Evolutionary conservation across 1,284 basidiomycete species (phyloP), one percentile per base, ranked within the genome.

Genomic region (Athelia sp.): DNA sequence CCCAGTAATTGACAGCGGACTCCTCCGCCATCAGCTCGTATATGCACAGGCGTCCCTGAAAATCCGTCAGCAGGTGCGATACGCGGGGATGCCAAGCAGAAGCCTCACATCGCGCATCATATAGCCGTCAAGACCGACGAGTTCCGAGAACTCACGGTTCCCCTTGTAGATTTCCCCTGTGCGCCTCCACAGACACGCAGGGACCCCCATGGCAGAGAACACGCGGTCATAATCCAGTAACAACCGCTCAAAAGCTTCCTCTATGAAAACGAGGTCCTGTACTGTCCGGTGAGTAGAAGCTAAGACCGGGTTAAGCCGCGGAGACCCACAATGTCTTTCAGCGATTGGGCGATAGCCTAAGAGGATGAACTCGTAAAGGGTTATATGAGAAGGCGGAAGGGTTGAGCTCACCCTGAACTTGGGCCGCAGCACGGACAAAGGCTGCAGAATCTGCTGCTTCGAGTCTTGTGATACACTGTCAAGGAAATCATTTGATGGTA

Each of bases 131-230:
- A 93, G 78, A 2, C 91, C 90, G 15, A 94, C 86, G 2, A 96
- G 72, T 59, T 93, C 90, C 3, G 90, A 86, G 67, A 96, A 96
- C 69, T 98, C 94, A 52, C 92, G 83, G 64, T 99, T 99, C 35
- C 85, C 96, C 70, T 95, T 98, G 76, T 98, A 98, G 52, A 99
- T 98, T 70, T 99, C 95, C 22, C 97, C 97, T 1, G 96, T 98
- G 44, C 96, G 74, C 24, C 95, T 77, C 97, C 96, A 99, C 4
- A 99, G 78, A 59, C 96, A 99, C 0, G 93, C 93, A 0, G 97
- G 97, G 9, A 98, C 93, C 40, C 93, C 94, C 84, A 98, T 96
- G 0, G 90, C 90, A 10, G 89, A 90, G 66, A 98, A 95, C 0
- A 96, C 91, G 32, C 95, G 86, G 63, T 98, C 95, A 63, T 98